Conservation (phyloP, 225 moss, liverwort and hornwort genomes). For the Bryoerythrophyllum caledonicum region DNA sequence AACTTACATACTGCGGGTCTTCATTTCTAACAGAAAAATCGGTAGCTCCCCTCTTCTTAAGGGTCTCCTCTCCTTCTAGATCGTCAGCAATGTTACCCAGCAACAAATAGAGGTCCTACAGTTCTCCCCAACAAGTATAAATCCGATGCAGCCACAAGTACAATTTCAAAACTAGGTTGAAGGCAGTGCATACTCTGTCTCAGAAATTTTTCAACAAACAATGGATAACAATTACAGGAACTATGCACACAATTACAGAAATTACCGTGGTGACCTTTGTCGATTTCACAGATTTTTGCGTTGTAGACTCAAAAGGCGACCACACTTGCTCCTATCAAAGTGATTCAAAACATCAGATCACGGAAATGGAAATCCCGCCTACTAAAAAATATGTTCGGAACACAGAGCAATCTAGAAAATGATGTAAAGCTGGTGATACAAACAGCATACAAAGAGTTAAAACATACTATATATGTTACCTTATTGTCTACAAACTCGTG, state of each 20-base stretch:
- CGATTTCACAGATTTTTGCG: slow-evolving; percentile 29
- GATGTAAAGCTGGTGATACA: background rate
- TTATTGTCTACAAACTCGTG: slow-evolving; percentile 50
- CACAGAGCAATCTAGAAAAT: slow-evolving; percentile 12
- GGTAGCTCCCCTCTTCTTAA: slow-evolving; percentile 30
- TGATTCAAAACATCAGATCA: slow-evolving; percentile 14
- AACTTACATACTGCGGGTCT: slow-evolving; percentile 40
- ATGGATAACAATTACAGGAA: background rate
- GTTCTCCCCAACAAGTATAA: slow-evolving; percentile 14
- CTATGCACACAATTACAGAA: background rate
- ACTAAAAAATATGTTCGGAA: background rate
- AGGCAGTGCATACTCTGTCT: slow-evolving; percentile 6
- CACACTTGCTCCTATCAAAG: slow-evolving; percentile 54
- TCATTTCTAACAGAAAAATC: slow-evolving; percentile 15
- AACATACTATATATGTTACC: slow-evolving; percentile 26
- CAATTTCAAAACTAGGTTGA: slow-evolving; percentile 6
- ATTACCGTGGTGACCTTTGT: slow-evolving; percentile 29
- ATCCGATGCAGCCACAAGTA: slow-evolving; percentile 17
- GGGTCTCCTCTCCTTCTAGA: slow-evolving; percentile 32
- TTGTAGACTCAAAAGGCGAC: slow-evolving; percentile 47
- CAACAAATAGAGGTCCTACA: slow-evolving; percentile 51
- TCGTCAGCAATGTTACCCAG: slow-evolving; percentile 42
- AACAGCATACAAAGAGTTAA: background rate
- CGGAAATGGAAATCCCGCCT: background rate
- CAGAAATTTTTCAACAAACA: background rate